Conservation (phyloP, 208 protist species). For the Naegleria fowleri region DNA sequence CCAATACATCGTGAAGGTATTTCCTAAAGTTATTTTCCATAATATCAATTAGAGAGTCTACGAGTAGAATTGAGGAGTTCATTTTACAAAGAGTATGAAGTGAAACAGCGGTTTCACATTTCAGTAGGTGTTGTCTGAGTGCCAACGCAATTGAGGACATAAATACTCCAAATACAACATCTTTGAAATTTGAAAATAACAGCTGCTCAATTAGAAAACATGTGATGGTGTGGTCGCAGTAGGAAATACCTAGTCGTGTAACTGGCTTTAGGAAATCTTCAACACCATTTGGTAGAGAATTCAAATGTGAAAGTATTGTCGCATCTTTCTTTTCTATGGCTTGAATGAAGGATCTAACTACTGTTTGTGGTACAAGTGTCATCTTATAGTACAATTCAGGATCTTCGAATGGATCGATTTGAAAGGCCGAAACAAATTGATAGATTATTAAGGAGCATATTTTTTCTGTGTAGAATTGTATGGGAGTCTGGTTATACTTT, state of each 20-base stretch:
- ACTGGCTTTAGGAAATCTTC: neutral
- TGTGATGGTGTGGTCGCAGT: neutral
- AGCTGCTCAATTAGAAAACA: neutral
- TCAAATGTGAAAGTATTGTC: neutral
- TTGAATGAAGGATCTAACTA: neutral
- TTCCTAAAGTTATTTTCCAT: neutral
- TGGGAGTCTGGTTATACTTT: neutral
- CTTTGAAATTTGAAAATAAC: neutral
- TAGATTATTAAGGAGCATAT: neutral
- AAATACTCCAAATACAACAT: neutral
- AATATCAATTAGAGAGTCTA: neutral
- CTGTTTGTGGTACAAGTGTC: neutral
- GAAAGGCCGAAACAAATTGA: neutral
- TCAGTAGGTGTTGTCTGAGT: neutral
- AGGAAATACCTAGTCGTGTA: neutral
- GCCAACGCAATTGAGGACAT: neutral
- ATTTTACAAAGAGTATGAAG: neutral
- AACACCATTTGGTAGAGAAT: neutral
- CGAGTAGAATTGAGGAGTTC: neutral
- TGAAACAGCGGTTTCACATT: neutral
- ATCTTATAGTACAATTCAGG: neutral
- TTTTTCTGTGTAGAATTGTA: neutral
- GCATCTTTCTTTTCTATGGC: neutral
- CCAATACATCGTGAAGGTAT: neutral
- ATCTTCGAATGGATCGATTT: neutral